Percentiles rank a stretch among this genome's conserved stretches.
phyloP scores from a whole-genome alignment of 805 yeast species.

The Lipomyces yamanashiensis region DNA sequence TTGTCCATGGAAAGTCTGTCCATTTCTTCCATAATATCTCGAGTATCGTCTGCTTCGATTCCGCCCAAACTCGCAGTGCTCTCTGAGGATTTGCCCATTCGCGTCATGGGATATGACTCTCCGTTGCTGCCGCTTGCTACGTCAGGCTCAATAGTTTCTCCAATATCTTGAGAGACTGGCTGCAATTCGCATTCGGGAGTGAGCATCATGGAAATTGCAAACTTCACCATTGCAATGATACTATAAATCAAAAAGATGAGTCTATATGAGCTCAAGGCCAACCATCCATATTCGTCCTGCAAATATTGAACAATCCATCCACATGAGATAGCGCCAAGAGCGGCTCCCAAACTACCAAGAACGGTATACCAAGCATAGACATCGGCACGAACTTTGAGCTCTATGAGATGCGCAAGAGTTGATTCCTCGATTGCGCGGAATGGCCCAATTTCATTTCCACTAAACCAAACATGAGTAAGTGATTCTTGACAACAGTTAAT shows the following conservation, averaged over 20 bases:
- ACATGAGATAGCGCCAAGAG: conserved; percentile 84
- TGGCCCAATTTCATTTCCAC: conserved; percentile 66
- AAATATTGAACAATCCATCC: conserved; percentile 66
- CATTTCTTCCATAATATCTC: conserved; percentile 26
- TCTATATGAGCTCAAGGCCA: conserved; percentile 18
- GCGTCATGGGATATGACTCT: conserved; percentile 13
- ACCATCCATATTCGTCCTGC: conserved; percentile 41
- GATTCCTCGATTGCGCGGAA: conserved; percentile 63
- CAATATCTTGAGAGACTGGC: conserved; percentile 13
- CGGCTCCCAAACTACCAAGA: conserved; percentile 54
- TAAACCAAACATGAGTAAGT: conserved; percentile 11
- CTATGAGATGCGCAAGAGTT: conserved; percentile 54
- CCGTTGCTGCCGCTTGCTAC: conserved; percentile 2
- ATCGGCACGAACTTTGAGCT: conserved; percentile 53
- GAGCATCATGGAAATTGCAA: conserved; percentile 56
- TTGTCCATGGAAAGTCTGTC: not conserved
- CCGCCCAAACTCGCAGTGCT: not conserved
- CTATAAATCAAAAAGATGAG: conserved; percentile 36
- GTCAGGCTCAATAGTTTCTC: conserved; percentile 4
- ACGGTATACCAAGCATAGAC: conserved; percentile 63
- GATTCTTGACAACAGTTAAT: not conserved
- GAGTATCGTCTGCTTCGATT: conserved; percentile 13
- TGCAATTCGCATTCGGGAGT: conserved; percentile 59
- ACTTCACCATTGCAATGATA: conserved; percentile 48
- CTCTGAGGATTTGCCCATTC: conserved; percentile 4